Conservation (phyloP, 2,329 filamentous ascomycete genomes). For the Xylaria sp. region DNA sequence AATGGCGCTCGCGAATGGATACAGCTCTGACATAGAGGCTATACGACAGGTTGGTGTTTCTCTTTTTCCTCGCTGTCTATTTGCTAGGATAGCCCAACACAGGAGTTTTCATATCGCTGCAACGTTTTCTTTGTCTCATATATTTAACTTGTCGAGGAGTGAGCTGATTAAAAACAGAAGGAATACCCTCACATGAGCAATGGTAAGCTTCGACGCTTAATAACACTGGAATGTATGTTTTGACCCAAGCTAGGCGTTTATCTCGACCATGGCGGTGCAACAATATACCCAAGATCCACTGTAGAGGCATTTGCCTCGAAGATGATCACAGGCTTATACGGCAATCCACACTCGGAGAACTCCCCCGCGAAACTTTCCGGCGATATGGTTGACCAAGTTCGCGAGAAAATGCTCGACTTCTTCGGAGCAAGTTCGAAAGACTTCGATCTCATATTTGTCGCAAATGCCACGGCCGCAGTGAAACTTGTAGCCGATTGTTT, state of each 20-base stretch:
- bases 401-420: slow-evolving; percentile 64
- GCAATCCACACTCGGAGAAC: slow-evolving; percentile 74
- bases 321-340: slow-evolving; percentile 68
- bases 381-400: slow-evolving; percentile 65
- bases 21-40: slow-evolving; percentile 50
- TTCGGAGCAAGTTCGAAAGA: slow-evolving; percentile 67
- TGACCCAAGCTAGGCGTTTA: slow-evolving; percentile 54
- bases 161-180: slow-evolving; percentile 39
- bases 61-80: background rate
- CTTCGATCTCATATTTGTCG: slow-evolving; percentile 80
- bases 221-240: slow-evolving; percentile 4
- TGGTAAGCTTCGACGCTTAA: slow-evolving; percentile 45
- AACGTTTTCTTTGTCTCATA: background rate
- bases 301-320: slow-evolving; percentile 65
- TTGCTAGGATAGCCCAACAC: background rate
- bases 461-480: slow-evolving; percentile 90
- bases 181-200: slow-evolving; percentile 57
- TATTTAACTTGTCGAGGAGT: background rate
- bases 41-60: slow-evolving; percentile 44
- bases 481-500: slow-evolving; percentile 74
- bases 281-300: slow-evolving; percentile 67
- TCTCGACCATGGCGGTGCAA: slow-evolving; percentile 68
- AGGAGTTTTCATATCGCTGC: background rate
- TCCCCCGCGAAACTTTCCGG: slow-evolving; percentile 67
- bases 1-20: slow-evolving; percentile 42